Percentiles rank a stretch among this genome's conserved stretches.
Conservation (phyloP, 768 basidiomycete species). For the Lactarius vividus region DNA sequence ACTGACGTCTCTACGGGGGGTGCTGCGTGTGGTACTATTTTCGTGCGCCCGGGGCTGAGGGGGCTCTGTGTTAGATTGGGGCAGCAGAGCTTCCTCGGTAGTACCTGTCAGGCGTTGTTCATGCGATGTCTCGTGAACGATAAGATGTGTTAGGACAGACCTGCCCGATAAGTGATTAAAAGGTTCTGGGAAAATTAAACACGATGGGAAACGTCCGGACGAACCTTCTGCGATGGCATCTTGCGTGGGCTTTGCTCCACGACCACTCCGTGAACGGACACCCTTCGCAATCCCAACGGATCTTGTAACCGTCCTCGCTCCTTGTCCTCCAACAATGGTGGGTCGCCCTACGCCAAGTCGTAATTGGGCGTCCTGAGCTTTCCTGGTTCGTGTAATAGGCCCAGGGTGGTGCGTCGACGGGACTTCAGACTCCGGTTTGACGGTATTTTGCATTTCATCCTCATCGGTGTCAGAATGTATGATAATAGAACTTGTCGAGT, state of each 20-base stretch:
- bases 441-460: conserved; percentile 17
- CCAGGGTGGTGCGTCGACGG: conserved; percentile 30
- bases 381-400: conserved; percentile 51
- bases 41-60: conserved; percentile 8
- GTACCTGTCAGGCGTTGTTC: conserved; percentile 14
- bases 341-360: conserved; percentile 73
- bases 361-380: conserved; percentile 70
- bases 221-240: conserved; percentile 50
- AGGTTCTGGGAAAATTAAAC: not conserved
- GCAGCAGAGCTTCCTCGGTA: conserved; percentile 7
- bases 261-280: conserved; percentile 51
- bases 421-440: conserved; percentile 32
- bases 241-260: conserved; percentile 48
- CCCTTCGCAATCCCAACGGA: conserved; percentile 49
- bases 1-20: conserved; percentile 1
- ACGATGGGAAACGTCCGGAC: conserved; percentile 7
- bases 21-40: conserved; percentile 3
- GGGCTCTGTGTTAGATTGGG: conserved; percentile 7
- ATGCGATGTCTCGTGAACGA: conserved; percentile 1
- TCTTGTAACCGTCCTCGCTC: conserved; percentile 63
- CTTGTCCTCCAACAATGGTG: conserved; percentile 58
- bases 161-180: not conserved
- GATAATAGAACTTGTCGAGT: conserved; percentile 27
- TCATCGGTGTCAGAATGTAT: conserved; percentile 30
- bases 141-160: conserved; percentile 10